Percentiles rank a stretch among this genome's conserved stretches.
Conservation (phyloP, 2,329 filamentous ascomycete genomes). For the Pseudocercospora vitis region DNA sequence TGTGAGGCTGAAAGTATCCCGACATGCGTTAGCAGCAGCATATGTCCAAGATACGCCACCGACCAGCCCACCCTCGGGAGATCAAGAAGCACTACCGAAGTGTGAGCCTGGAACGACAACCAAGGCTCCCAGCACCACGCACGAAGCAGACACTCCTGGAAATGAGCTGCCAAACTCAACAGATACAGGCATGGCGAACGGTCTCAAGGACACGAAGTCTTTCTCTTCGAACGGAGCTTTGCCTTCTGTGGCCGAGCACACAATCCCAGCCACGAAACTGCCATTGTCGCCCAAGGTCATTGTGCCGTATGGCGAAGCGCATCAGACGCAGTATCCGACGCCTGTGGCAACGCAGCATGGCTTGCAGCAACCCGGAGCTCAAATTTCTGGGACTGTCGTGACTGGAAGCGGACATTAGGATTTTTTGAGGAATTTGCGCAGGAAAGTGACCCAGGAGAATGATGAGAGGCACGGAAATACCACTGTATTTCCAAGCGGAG, state of each 20-base stretch:
- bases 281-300: slow-evolving; percentile 15
- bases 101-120: slow-evolving; percentile 8
- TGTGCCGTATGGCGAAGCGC: slow-evolving; percentile 7
- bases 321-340: slow-evolving; percentile 4
- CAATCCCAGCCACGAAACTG: slow-evolving; percentile 12
- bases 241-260: slow-evolving; percentile 11
- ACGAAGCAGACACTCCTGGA: background rate
- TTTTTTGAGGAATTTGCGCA: background rate
- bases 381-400: slow-evolving; percentile 5
- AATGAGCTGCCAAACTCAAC: background rate
- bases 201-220: background rate
- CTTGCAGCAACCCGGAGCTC: background rate
- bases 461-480: background rate
- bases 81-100: slow-evolving; percentile 5
- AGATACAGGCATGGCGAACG: background rate
- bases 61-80: slow-evolving; percentile 22
- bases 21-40: background rate
- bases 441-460: background rate
- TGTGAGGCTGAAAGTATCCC: slow-evolving; percentile 61
- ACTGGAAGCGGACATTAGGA: slow-evolving; percentile 2
- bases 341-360: slow-evolving; percentile 7
- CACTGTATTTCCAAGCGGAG: background rate
- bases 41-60: slow-evolving; percentile 23
- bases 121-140: no score
- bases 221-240: slow-evolving; percentile 4